phyloP scores from a whole-genome alignment of 2,329 filamentous ascomycete species.

The Arthrobotrys megalospora region DNA sequence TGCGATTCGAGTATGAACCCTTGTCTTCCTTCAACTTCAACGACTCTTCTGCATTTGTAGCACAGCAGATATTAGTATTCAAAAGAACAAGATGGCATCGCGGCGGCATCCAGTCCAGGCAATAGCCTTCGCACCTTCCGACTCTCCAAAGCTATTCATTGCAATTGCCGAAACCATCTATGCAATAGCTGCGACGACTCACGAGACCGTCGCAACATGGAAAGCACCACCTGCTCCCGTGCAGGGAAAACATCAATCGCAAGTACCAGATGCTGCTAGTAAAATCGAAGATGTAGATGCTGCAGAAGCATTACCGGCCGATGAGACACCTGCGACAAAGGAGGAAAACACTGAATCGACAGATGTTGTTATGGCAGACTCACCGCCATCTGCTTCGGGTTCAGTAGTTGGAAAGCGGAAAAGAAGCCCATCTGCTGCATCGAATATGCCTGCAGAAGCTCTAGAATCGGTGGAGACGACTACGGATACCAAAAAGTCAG shows the following conservation, averaged over 20 bases:
- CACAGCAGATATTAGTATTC: background rate
- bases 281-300: slow-evolving; percentile 15
- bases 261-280: slow-evolving; percentile 3
- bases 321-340: background rate
- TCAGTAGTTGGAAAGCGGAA: slow-evolving; percentile 47
- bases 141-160: slow-evolving; percentile 36
- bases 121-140: slow-evolving; percentile 22
- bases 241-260: slow-evolving; percentile 38
- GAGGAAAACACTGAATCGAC: slow-evolving; percentile 3
- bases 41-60: background rate
- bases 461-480: background rate
- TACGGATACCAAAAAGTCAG: background rate
- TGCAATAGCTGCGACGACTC: slow-evolving; percentile 33
- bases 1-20: background rate
- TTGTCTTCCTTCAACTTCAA: slow-evolving; percentile 1
- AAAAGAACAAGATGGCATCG: slow-evolving; percentile 32
- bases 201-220: slow-evolving; percentile 47
- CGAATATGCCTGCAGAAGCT: slow-evolving; percentile 3
- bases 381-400: slow-evolving; percentile 18
- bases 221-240: slow-evolving; percentile 40
- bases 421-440: slow-evolving; percentile 52
- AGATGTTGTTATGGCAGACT: slow-evolving; percentile 43
- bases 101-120: slow-evolving; percentile 50
- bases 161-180: slow-evolving; percentile 52
- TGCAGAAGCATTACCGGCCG: slow-evolving; percentile 8